These are phyloP conservation scores for Fragilariopsis cylindrus DNA, from an alignment of 108 stramenopile species.

Conservation along the genomic window DNA sequence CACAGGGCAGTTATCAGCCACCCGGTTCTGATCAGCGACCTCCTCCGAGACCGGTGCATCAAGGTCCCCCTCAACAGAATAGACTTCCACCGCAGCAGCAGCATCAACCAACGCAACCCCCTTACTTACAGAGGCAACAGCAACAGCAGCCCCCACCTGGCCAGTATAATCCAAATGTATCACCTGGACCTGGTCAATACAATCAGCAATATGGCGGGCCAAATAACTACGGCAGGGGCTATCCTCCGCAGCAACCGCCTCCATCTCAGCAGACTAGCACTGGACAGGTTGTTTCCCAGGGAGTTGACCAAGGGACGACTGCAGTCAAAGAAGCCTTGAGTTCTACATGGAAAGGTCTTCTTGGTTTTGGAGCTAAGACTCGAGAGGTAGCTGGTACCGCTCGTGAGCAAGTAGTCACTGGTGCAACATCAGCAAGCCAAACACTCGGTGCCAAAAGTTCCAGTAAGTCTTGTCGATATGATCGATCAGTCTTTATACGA, in stretches of 20 bases:
- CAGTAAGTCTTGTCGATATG: conserved; percentile 42
- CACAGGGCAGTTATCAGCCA: not conserved
- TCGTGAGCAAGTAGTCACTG: conserved; percentile 45
- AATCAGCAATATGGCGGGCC: conserved; percentile 16
- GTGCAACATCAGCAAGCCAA: conserved; percentile 49
- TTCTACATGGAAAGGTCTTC: conserved; percentile 51
- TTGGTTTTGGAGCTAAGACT: conserved; percentile 53
- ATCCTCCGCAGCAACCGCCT: conserved; percentile 22
- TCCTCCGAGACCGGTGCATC: not conserved
- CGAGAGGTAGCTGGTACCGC: conserved; percentile 49
- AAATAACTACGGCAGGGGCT: conserved; percentile 14
- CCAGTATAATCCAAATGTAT: conserved; percentile 22
- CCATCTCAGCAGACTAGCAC: conserved; percentile 17
- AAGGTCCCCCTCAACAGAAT: not conserved
- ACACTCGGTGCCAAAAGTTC: conserved; percentile 39
- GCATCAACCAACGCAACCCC: conserved; percentile 21
- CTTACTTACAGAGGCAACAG: conserved; percentile 20
- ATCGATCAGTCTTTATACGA: not conserved
- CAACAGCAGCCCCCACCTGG: conserved; percentile 22
- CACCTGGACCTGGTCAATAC: conserved; percentile 29
- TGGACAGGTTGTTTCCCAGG: conserved; percentile 23
- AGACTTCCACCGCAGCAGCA: conserved; percentile 8
- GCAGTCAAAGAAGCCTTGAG: conserved; percentile 52
- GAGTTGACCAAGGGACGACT: conserved; percentile 25
- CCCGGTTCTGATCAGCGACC: not conserved